Conservation (phyloP, 768 basidiomycete species). For the Clitopilus hobsonii region DNA sequence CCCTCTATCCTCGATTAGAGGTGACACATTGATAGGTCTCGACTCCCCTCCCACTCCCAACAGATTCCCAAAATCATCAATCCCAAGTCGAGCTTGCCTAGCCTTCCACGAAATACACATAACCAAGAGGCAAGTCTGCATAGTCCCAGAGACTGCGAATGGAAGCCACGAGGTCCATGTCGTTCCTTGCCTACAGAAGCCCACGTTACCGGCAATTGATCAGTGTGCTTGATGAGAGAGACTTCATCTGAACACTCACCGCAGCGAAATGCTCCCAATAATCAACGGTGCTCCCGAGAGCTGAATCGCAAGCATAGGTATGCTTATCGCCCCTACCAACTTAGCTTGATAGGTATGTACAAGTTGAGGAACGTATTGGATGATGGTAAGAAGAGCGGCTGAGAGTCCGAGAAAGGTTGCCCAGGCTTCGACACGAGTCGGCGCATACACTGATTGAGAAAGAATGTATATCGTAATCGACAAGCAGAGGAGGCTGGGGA, state of each 20-base stretch:
- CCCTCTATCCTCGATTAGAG: neutral
- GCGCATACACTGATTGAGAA: constrained; percentile 32
- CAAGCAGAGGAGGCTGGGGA: neutral
- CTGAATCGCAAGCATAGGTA: constrained; percentile 95
- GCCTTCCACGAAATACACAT: constrained; percentile 88
- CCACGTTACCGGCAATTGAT: constrained; percentile 3
- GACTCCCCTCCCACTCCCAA: too few species aligned
- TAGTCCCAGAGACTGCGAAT: constrained; percentile 74
- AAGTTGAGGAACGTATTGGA: constrained; percentile 90
- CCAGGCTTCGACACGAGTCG: constrained; percentile 43
- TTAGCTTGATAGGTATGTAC: constrained; percentile 69
- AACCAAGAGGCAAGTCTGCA: constrained; percentile 76
- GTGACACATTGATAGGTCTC: neutral
- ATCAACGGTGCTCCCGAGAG: constrained; percentile 84
- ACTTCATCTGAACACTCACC: constrained; percentile 44
- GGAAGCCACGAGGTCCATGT: constrained; percentile 57
- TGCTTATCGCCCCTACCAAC: constrained; percentile 88
- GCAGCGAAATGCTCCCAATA: constrained; percentile 73
- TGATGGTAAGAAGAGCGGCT: constrained; percentile 68
- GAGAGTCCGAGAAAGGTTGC: constrained; percentile 85
- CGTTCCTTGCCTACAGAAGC: constrained; percentile 55
- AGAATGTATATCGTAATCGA: too few species aligned
- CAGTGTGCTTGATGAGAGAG: too few species aligned
- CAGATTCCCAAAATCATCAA: constrained; percentile 90
- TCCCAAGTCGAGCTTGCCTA: constrained; percentile 65